Evolutionary conservation across 2,329 filamentous ascomycete genomes (phyloP).

Genomic region (Pestalotiopsis sp.): DNA sequence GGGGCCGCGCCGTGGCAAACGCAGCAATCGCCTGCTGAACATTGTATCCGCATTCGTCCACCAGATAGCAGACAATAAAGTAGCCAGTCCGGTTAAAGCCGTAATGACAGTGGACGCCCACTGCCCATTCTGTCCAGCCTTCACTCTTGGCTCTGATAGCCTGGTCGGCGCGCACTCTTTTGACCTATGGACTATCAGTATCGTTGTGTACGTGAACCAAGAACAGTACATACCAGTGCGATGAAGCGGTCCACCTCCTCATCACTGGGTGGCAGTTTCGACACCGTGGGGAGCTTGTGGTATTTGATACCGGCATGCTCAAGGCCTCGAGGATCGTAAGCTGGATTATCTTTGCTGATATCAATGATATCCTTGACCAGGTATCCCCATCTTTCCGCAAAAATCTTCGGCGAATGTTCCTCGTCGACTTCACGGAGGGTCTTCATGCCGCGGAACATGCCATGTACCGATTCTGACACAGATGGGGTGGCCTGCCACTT

Average conservation of each 20-base stretch:
- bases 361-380: constrained; percentile 80
- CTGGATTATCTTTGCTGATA: constrained; percentile 87
- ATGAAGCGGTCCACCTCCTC: constrained; percentile 55
- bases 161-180: constrained; percentile 56
- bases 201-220: neutral
- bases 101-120: constrained; percentile 94
- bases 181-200: constrained; percentile 44
- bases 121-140: constrained; percentile 40
- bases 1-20: constrained; percentile 70
- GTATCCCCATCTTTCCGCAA: constrained; percentile 55
- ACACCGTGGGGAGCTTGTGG: constrained; percentile 89
- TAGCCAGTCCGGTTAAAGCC: constrained; percentile 95
- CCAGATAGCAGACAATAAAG: constrained; percentile 87
- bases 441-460: constrained; percentile 87
- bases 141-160: constrained; percentile 42
- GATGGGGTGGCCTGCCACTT: constrained; percentile 86
- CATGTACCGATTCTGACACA: constrained; percentile 77
- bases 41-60: constrained; percentile 73
- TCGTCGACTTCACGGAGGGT: constrained; percentile 90
- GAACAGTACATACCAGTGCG: constrained; percentile 38
- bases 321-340: constrained; percentile 78
- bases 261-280: constrained; percentile 77
- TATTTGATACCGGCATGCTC: constrained; percentile 70
- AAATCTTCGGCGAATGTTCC: constrained; percentile 73
- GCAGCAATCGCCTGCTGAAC: constrained; percentile 78